Base-by-base conservation (phyloP, 306 rosid genomes). In the Senna tora region DNA sequence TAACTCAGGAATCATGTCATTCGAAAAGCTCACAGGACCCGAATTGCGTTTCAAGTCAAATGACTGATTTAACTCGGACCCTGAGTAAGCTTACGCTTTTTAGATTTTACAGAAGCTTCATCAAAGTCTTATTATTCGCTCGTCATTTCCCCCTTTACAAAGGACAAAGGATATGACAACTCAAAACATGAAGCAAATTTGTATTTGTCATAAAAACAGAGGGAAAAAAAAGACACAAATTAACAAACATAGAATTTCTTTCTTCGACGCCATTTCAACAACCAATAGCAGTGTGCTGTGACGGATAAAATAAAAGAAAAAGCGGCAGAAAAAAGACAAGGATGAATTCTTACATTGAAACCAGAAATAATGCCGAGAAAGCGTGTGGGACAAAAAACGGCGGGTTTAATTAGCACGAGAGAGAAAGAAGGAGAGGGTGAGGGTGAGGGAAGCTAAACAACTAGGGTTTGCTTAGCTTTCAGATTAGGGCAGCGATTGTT, bases 391-490 rank as follows among this genome's bases (percentile, higher is more conserved):
- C 74, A 68, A 75, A 68, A 43, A 5, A 54, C 14, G 73, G 53
- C 6, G 67, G 17, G 13, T 25, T 12, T 14, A n/a, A n/a, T n/a
- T n/a, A 22, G 75, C 53, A 69, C 14, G 61, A 54, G 83, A 75
- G 83, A 81, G 79, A 75, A 67, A 77, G 61, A 72, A 67, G 41
- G 72, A 73, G 51, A 84, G 66, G 30, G 10, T 74, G 61, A 72
- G 61, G 41, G 72, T 69, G 51, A 84, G 66, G 30, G 10, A 33
- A 34, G 47, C 72, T 6, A 81, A 72, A 41, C 71, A 52, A 21
- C 6, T 54, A 55, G 77, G 79, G 70, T 57, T 84, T 67, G 39
- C 5, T 7, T 4, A 84, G 81, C 85, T 71, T 55, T 42, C 20
- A 9, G 36, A 17, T 41, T 76, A 19, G 64, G 79, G 75, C 11